Evolutionary conservation across 345 rosid genomes (phyloP).

Genomic region (Eutrema heterophyllum): DNA sequence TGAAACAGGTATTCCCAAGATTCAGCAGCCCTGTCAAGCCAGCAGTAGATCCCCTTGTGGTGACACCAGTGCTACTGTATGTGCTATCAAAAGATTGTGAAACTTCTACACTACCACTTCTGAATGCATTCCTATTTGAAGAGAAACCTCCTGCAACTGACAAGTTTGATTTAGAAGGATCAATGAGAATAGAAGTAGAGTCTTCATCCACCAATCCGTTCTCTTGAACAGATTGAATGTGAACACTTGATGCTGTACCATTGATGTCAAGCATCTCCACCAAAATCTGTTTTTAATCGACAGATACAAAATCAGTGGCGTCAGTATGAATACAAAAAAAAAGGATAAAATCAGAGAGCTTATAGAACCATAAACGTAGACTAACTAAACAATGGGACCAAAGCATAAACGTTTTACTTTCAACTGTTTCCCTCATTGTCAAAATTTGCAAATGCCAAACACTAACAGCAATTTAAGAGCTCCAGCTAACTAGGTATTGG

Average conservation of each 20-base stretch:
- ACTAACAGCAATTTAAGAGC: not conserved
- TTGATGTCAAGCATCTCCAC: conserved; percentile 82
- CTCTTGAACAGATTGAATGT: conserved; percentile 47
- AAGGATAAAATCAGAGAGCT: not conserved
- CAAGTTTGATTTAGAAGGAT: conserved; percentile 77
- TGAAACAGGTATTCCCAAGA: conserved; percentile 97
- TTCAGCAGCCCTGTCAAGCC: conserved; percentile 90
- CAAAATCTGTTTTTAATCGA: conserved; percentile 61
- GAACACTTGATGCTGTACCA: conserved; percentile 57
- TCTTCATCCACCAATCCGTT: conserved; percentile 65
- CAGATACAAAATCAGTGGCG: conserved; percentile 9
- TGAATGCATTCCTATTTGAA: conserved; percentile 62
- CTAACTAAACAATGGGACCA: not conserved
- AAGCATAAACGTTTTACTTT: conserved; percentile 5
- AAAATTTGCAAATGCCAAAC: conserved; percentile 4
- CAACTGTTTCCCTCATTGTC: conserved; percentile 9
- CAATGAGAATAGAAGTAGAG: conserved; percentile 63
- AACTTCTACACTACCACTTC: conserved; percentile 51
- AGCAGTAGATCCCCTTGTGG: conserved; percentile 77
- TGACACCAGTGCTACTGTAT: conserved; percentile 65
- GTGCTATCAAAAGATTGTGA: conserved; percentile 57
- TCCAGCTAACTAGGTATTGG: conserved; percentile 1
- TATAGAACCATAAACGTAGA: not conserved
- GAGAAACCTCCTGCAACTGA: conserved; percentile 85
- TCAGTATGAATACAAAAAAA: conserved; percentile 2